These are phyloP conservation scores for Leccinum boreale DNA, from an alignment of 768 basidiomycete genomes.

Conservation along the genomic window DNA sequence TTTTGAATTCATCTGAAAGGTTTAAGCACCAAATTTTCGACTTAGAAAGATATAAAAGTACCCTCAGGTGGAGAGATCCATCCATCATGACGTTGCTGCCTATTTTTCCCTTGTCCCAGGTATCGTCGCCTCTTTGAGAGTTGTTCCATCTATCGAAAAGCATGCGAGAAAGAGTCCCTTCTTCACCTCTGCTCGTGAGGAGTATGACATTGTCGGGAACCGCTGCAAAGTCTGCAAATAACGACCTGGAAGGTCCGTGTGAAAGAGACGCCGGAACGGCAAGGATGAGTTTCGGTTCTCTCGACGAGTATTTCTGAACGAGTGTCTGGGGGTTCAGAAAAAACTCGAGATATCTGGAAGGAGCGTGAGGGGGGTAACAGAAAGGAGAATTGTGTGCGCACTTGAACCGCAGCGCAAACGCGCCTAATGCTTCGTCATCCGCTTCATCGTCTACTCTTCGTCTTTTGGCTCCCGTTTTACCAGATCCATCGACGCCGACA, in stretches of 20 bases:
- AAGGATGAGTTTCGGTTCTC: conserved; percentile 89
- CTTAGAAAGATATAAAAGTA: conserved; percentile 29
- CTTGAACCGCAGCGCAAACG: conserved; percentile 87
- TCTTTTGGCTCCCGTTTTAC: conserved; percentile 48
- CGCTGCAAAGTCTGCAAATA: conserved; percentile 85
- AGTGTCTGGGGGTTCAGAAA: conserved; percentile 82
- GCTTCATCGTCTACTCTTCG: conserved; percentile 65
- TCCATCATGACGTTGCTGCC: conserved; percentile 85
- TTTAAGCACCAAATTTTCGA: conserved; percentile 2
- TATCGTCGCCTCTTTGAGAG: conserved; percentile 72
- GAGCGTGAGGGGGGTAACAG: conserved; percentile 1
- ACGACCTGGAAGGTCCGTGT: conserved; percentile 81
- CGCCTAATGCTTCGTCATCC: conserved; percentile 82
- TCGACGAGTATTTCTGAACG: conserved; percentile 76
- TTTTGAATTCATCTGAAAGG: conserved; percentile 75
- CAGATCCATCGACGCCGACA: conserved; percentile 72
- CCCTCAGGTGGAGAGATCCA: conserved; percentile 62
- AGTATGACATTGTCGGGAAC: conserved; percentile 84
- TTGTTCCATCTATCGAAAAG: conserved; percentile 87
- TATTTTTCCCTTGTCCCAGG: conserved; percentile 88
- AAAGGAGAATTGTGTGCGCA: conserved; percentile 34
- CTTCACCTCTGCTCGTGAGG: conserved; percentile 75
- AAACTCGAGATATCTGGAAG: conserved; percentile 80
- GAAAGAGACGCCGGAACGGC: conserved; percentile 92
- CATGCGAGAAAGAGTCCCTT: conserved; percentile 72